Conservation (phyloP, 1,284 basidiomycete species). For the Leccinum pallidistipes region DNA sequence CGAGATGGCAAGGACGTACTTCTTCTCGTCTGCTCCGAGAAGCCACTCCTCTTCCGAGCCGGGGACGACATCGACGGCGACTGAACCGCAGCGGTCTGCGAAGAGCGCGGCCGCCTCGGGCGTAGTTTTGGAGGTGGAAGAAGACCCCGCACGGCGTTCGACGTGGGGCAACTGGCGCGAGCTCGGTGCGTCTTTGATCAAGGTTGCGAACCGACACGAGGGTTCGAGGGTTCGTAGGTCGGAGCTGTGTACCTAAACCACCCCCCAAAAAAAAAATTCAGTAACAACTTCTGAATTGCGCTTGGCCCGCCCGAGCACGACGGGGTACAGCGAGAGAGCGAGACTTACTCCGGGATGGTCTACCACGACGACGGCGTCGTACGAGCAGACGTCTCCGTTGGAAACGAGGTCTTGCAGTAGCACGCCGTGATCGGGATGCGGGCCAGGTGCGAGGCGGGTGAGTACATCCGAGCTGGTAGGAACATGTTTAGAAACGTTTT, state of each 20-base stretch:
- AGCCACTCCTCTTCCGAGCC: slow-evolving; percentile 35
- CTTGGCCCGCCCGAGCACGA: neutral
- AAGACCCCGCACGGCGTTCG: slow-evolving; percentile 31
- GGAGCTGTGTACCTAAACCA: slow-evolving; percentile 62
- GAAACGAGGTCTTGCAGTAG: slow-evolving; percentile 44
- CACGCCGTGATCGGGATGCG: slow-evolving; percentile 38
- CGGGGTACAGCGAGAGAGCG: neutral
- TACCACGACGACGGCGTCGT: slow-evolving; percentile 64
- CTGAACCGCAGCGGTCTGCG: slow-evolving; percentile 53
- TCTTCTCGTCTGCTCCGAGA: slow-evolving; percentile 38
- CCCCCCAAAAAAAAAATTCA: neutral
- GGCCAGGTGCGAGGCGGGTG: slow-evolving; percentile 38
- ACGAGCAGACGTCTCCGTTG: slow-evolving; percentile 52
- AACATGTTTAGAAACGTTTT: neutral
- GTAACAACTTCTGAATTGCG: neutral
- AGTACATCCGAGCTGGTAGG: slow-evolving; percentile 47
- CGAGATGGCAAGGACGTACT: slow-evolving; percentile 56
- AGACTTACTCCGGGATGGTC: slow-evolving; percentile 66
- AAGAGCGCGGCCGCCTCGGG: slow-evolving; percentile 44
- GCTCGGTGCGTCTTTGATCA: slow-evolving; percentile 49
- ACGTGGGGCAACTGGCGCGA: slow-evolving; percentile 66
- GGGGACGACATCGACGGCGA: slow-evolving; percentile 40
- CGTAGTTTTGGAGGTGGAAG: slow-evolving; percentile 5
- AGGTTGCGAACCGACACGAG: slow-evolving; percentile 47
- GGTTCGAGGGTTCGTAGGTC: slow-evolving; percentile 62